These are phyloP conservation scores for Aspergillus nidulans DNA, from an alignment of 495 filamentous ascomycete species.

Conservation along the genomic window DNA sequence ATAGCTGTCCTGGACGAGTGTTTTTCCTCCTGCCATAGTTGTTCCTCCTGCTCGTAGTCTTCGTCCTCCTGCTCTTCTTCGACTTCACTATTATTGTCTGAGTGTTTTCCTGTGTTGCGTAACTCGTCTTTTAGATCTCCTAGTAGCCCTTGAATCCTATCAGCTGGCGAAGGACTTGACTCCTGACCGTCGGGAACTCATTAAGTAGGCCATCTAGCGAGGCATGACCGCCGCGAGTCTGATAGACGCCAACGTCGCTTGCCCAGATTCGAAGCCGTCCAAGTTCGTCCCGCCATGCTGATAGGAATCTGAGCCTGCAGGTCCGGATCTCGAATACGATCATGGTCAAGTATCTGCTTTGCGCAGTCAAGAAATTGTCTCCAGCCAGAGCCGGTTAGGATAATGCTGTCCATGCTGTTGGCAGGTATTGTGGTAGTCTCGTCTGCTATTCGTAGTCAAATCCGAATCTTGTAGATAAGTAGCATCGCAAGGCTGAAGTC, in stretches of 20 bases:
- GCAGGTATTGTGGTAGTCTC: not conserved
- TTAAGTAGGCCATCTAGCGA: not conserved
- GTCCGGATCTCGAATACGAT: not conserved
- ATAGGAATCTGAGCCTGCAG: not conserved
- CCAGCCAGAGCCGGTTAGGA: not conserved
- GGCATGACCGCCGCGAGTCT: not conserved
- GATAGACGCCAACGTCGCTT: not conserved
- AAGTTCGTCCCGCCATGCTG: not conserved
- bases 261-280: slow-evolving; percentile 2
- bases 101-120: not conserved
- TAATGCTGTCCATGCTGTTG: not conserved
- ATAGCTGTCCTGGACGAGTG: not conserved
- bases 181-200: not conserved
- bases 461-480: too few species aligned
- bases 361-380: not conserved
- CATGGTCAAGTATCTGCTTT: not conserved
- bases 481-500: not conserved
- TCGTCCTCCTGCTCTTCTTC: not conserved
- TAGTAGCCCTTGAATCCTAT: not conserved
- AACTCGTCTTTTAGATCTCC: not conserved
- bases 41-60: not conserved
- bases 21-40: not conserved
- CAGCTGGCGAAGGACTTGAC: not conserved
- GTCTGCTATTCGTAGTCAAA: not conserved
- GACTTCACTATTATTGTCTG: not conserved